A percentile compares a stretch with the other conserved stretches of the same genome.
phyloP scores from a whole-genome alignment of 352 stramenopile species.

The Globisporangium alternatum region DNA sequence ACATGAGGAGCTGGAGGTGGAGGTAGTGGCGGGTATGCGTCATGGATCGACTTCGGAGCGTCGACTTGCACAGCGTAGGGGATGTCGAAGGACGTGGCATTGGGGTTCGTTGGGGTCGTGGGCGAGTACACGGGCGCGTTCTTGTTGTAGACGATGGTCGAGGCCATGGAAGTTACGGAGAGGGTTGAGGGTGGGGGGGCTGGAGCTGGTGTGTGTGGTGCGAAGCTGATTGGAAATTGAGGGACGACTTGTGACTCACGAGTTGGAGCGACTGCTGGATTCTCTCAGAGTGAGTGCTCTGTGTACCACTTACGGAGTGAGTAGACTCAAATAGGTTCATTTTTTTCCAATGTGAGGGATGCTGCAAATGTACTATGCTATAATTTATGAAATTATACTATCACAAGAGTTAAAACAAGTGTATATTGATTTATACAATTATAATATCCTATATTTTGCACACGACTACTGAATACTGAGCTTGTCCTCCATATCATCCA shows the following conservation, averaged over 20 bases:
- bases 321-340: too few species aligned
- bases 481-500: too few species aligned
- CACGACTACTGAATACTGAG: too few species aligned
- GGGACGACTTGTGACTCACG: neutral
- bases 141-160: slow-evolving; percentile 7
- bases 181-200: neutral
- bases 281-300: too few species aligned
- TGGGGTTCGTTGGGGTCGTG: neutral
- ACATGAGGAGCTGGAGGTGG: neutral
- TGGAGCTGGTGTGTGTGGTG: neutral
- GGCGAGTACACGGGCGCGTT: slow-evolving; percentile 9
- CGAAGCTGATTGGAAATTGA: neutral
- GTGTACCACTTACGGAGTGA: too few species aligned
- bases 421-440: too few species aligned
- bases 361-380: too few species aligned
- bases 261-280: too few species aligned
- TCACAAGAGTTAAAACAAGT: too few species aligned
- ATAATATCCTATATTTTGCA: too few species aligned
- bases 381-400: too few species aligned
- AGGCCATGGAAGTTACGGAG: slow-evolving; percentile 1
- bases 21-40: neutral
- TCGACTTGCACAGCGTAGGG: slow-evolving; percentile 11
- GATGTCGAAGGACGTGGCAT: neutral
- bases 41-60: neutral
- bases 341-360: too few species aligned